Evolutionary conservation across 2,329 filamentous ascomycete genomes (phyloP).

Genomic region (Chrysoporthe austroafricana): DNA sequence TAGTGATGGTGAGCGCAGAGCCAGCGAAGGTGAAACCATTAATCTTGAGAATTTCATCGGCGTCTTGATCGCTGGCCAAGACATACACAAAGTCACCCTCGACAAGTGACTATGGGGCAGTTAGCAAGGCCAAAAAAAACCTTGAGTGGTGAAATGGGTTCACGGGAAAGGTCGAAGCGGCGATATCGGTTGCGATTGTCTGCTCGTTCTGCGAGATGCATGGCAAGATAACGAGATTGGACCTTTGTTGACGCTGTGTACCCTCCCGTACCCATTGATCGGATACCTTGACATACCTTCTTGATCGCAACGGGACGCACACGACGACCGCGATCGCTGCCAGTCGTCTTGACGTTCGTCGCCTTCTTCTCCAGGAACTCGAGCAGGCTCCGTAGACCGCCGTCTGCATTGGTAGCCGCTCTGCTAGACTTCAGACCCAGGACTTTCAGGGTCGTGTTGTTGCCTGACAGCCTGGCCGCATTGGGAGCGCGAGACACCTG

Average conservation of each 20-base stretch:
- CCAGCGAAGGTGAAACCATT: constrained; percentile 73
- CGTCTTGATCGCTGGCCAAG: constrained; percentile 66
- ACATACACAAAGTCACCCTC: constrained; percentile 73
- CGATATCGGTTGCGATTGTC: constrained; percentile 40
- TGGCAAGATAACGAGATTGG: constrained; percentile 44
- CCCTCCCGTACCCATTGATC: constrained; percentile 48
- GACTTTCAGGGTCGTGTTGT: constrained; percentile 51
- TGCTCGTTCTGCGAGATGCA: constrained; percentile 45
- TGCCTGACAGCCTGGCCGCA: constrained; percentile 33
- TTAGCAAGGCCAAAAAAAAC: constrained; percentile 65
- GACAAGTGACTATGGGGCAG: constrained; percentile 67
- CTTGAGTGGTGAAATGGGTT: constrained; percentile 42
- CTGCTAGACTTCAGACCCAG: constrained; percentile 71
- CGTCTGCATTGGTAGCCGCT: constrained; percentile 66
- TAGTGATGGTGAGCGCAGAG: constrained; percentile 59
- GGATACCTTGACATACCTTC: constrained; percentile 70
- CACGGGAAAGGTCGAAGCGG: constrained; percentile 43
- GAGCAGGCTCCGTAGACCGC: constrained; percentile 67
- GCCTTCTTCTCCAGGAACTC: constrained; percentile 75
- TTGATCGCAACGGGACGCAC: constrained; percentile 66
- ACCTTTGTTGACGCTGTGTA: constrained; percentile 44
- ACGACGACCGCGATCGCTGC: constrained; percentile 45
- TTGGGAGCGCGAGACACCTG: constrained; percentile 32
- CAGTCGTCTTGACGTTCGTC: constrained; percentile 23
- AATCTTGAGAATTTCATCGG: constrained; percentile 66